Evolutionary conservation across 306 rosid genomes (phyloP).

Genomic region (Spatholobus suberectus): DNA sequence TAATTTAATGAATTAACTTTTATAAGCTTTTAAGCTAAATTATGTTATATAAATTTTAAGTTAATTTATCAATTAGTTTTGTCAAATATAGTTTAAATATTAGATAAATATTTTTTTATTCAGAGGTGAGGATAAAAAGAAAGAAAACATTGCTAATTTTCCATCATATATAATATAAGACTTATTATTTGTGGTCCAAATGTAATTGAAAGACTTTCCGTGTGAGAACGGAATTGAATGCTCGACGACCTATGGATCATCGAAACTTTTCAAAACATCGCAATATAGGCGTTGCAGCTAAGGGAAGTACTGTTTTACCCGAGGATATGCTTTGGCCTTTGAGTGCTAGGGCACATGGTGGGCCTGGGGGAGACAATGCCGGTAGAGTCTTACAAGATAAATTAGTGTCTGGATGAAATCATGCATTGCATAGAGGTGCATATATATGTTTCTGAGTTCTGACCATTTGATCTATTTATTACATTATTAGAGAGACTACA

Average conservation of each 20-base stretch:
- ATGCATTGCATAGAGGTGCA: not conserved
- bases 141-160: too few relatives aligned
- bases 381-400: not conserved
- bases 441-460: not conserved
- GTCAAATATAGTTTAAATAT: too few relatives aligned
- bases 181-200: too few relatives aligned
- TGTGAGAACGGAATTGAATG: not conserved
- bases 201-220: not conserved
- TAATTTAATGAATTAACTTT: too few relatives aligned
- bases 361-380: not conserved
- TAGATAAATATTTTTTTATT: too few relatives aligned
- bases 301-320: conserved; percentile 20
- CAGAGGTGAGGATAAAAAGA: too few relatives aligned
- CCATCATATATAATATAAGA: too few relatives aligned
- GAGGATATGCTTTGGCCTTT: not conserved
- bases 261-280: too few relatives aligned
- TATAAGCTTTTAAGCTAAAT: too few relatives aligned
- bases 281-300: conserved; percentile 15
- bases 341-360: not conserved
- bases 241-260: too few relatives aligned
- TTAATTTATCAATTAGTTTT: too few relatives aligned
- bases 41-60: too few relatives aligned
- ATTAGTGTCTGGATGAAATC: not conserved
- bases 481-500: not conserved
- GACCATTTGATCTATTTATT: not conserved